Conservation (phyloP, 495 filamentous ascomycete species). For the Zalerion maritima region DNA sequence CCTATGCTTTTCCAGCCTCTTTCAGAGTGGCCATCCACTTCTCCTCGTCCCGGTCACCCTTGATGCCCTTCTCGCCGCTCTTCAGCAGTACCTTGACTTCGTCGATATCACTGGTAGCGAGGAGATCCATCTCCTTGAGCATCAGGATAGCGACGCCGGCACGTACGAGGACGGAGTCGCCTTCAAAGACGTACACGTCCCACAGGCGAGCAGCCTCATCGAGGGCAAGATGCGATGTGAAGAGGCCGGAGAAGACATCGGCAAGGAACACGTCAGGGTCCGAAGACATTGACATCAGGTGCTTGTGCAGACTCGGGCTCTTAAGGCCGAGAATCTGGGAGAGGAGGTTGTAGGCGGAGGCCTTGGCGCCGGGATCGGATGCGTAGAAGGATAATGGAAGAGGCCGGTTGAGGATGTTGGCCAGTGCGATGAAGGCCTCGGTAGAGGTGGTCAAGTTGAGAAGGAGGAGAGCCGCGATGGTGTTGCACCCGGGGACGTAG, state of each 20-base stretch:
- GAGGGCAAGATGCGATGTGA: constrained; percentile 40
- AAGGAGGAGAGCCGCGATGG: constrained; percentile 74
- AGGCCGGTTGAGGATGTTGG: constrained; percentile 80
- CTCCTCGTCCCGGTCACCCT: constrained; percentile 40
- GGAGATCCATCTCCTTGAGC: constrained; percentile 24
- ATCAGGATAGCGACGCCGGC: constrained; percentile 60
- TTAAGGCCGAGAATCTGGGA: constrained; percentile 59
- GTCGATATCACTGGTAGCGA: constrained; percentile 16
- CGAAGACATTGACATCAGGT: constrained; percentile 40
- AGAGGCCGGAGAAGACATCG: constrained; percentile 36
- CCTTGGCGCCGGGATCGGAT: constrained; percentile 55
- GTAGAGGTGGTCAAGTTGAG: constrained; percentile 61
- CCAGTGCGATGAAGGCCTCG: constrained; percentile 67
- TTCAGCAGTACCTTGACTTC: constrained; percentile 22
- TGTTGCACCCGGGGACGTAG: constrained; percentile 77
- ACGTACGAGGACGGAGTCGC: constrained; percentile 66
- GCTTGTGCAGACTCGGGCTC: constrained; percentile 50
- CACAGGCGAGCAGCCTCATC: constrained; percentile 69
- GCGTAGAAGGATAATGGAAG: constrained; percentile 80
- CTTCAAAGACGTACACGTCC: constrained; percentile 93
- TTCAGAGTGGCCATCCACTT: constrained; percentile 55
- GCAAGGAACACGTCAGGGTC: constrained; percentile 36
- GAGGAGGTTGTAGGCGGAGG: constrained; percentile 55
- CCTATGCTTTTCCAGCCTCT: constrained; percentile 45
- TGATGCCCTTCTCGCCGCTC: constrained; percentile 4